phyloP scores from a whole-genome alignment of 345 rosid genomes.

The Citrus mangshanensis region DNA sequence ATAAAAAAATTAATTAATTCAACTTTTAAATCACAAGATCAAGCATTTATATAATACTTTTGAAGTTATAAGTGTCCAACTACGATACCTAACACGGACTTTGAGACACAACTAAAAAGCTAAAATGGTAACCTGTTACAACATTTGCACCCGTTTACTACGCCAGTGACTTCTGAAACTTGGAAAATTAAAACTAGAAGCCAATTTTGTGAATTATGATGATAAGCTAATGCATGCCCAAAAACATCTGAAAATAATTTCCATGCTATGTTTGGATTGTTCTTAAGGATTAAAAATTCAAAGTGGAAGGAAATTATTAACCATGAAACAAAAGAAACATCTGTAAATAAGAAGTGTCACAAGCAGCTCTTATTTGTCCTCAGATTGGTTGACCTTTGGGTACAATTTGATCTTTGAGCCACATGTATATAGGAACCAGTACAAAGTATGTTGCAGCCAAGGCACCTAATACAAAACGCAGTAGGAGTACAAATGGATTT shows the following conservation, averaged over 20 bases:
- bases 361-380: constrained; percentile 3
- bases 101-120: no score
- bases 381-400: constrained; percentile 83
- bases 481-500: constrained; percentile 54
- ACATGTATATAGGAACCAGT: constrained; percentile 90
- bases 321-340: neutral
- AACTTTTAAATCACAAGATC: no score
- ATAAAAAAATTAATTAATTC: no score
- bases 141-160: no score
- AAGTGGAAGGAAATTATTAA: neutral
- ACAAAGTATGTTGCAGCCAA: constrained; percentile 79
- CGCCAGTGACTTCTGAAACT: neutral
- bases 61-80: no score
- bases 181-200: no score
- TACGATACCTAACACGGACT: no score
- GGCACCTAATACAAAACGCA: constrained; percentile 71
- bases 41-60: no score
- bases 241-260: neutral
- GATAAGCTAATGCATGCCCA: neutral
- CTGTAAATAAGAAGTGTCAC: neutral
- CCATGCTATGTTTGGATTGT: neutral
- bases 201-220: neutral
- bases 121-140: no score
- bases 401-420: constrained; percentile 86
- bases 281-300: neutral